Base-by-base conservation (phyloP, 805 yeast species). In the Myxozyma lipomycoides region DNA sequence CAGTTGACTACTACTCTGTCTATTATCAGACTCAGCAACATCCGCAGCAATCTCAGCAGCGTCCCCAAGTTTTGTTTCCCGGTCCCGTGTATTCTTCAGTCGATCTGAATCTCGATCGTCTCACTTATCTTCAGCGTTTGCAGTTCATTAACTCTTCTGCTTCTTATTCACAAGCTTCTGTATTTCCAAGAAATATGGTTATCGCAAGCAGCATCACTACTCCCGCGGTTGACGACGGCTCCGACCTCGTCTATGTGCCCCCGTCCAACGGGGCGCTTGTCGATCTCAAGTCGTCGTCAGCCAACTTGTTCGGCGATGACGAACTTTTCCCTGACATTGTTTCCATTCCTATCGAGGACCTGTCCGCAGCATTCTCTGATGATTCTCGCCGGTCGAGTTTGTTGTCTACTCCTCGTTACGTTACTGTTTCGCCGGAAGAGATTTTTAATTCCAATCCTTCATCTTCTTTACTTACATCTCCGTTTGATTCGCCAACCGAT, bases 401-500 rank as follows among this genome's bases (percentile, higher is more conserved):
- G 26, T 39, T 50, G 12, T 50, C 57, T 4, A 51, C 57, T 4
- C 57, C 57, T 4, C 48, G 12, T 7, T 52, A 42, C 12, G 43
- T 32, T 7, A 41, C 56, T 17, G 46, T 52, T 40, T 49, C 55
- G 15, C 51, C 55, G 2, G 48, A 45, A 4, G 51, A 46, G 43
- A 21, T 53, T 5, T 46, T 35, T 32, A 10, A 28, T 28, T 28
- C 32, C 32, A 28, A 28, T 28, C 32, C 32, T 7, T 28, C 32
- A 12, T 28, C 32, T 9, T 28, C 47, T 10, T 17, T 28, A 17
- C 32, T 40, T 36, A 34, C 46, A 12, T 46, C 58, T 40, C 58
- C 58, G 15, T 54, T 54, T 41, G 58, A 54, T n/a, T 54, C 58
- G 7, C 57, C 58, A 5, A 41, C 34, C 17, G 55, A 48, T 21